Evolutionary conservation across 345 rosid genomes (phyloP).

Genomic region (Eucalyptus urophylla): DNA sequence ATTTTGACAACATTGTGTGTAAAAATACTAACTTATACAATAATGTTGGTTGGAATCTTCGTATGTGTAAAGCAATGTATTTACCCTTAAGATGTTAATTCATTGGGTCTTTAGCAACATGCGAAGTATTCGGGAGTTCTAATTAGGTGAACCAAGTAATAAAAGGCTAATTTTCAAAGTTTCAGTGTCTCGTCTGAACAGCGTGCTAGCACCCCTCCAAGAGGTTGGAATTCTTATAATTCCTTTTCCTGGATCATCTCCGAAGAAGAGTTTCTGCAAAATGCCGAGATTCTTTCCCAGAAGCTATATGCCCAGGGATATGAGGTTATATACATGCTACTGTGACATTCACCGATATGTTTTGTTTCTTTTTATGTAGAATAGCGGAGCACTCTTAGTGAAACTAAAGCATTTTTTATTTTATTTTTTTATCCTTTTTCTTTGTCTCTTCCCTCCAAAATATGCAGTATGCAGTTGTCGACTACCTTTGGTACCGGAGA

Average conservation of each 20-base stretch:
- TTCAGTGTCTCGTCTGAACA: neutral
- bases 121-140: neutral
- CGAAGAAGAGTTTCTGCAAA: conserved; percentile 74
- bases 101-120: neutral
- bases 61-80: neutral
- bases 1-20: neutral
- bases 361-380: neutral
- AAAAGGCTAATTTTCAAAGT: neutral
- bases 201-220: conserved; percentile 32
- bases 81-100: neutral
- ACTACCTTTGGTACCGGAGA: conserved; percentile 91
- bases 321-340: conserved; percentile 22
- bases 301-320: conserved; percentile 61
- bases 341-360: neutral
- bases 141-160: neutral
- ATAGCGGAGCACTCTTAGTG: neutral
- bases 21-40: neutral
- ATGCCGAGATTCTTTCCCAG: conserved; percentile 45
- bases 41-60: neutral
- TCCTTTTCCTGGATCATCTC: conserved; percentile 83
- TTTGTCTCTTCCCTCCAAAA: neutral
- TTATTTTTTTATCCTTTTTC: neutral
- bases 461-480: conserved; percentile 79
- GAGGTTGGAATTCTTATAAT: conserved; percentile 98
- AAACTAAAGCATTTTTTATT: neutral